phyloP scores from a whole-genome alignment of 1,284 basidiomycete genomes.

The Cutaneotrichosporon dermatis region DNA sequence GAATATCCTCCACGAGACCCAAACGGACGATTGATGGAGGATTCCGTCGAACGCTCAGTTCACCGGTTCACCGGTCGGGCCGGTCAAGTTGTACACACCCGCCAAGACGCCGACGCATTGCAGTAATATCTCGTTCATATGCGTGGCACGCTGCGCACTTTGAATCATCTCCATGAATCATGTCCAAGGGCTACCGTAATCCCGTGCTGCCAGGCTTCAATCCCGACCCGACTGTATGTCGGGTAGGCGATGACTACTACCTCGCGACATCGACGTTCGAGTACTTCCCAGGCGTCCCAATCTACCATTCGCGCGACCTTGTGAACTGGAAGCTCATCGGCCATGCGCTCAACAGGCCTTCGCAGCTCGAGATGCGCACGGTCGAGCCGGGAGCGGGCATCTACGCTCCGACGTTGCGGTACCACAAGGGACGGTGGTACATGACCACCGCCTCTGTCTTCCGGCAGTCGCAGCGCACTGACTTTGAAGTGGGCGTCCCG shows the following conservation, averaged over 20 bases:
- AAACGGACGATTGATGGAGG: no score
- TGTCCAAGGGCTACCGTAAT: background rate
- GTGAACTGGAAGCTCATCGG: conserved; percentile 31
- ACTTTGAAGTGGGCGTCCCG: no score
- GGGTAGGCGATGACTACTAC: conserved; percentile 20
- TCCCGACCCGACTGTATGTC: conserved; percentile 24
- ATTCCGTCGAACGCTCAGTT: no score
- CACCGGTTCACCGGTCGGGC: no score
- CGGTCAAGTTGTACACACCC: no score
- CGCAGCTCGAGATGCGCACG: conserved; percentile 26
- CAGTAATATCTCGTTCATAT: no score
- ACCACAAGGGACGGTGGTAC: conserved; percentile 26
- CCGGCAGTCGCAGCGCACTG: no score
- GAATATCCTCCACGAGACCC: no score
- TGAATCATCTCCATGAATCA: no score
- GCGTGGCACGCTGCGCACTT: no score
- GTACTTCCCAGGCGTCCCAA: conserved; percentile 32
- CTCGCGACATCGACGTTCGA: conserved; percentile 30
- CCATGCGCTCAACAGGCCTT: conserved; percentile 25
- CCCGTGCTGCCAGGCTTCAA: conserved; percentile 29
- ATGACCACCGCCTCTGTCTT: conserved; percentile 17
- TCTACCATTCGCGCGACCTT: conserved; percentile 28
- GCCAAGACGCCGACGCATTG: no score
- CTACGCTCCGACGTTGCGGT: conserved; percentile 28
- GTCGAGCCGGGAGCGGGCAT: conserved; percentile 23